phyloP scores from a whole-genome alignment of 345 rosid species.

The Gossypium australe region DNA sequence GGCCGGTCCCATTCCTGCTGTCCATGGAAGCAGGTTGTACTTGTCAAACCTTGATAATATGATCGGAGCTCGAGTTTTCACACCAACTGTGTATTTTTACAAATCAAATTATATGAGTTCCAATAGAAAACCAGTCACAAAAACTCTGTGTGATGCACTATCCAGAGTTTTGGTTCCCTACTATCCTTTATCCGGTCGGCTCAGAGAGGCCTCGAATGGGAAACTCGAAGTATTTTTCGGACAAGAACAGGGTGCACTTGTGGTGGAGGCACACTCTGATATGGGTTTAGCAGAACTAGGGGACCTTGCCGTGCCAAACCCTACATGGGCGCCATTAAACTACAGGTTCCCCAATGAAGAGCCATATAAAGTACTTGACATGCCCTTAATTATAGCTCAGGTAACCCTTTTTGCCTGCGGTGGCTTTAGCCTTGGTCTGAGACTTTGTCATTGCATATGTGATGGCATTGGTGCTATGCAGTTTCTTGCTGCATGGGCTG shows the following conservation, averaged over 20 bases:
- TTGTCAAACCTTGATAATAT: conserved; percentile 85
- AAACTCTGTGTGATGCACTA: conserved; percentile 46
- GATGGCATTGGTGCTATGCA: conserved; percentile 96
- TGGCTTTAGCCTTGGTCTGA: conserved; percentile 75
- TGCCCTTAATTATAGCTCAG: conserved; percentile 85
- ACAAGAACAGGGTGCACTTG: conserved; percentile 57
- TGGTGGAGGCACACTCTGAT: conserved; percentile 63
- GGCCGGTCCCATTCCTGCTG: conserved; percentile 47
- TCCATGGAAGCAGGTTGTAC: conserved; percentile 48
- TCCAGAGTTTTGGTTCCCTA: conserved; percentile 67
- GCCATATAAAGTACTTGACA: conserved; percentile 65
- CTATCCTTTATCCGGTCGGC: conserved; percentile 78
- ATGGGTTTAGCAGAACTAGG: conserved; percentile 59
- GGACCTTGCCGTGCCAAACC: conserved; percentile 79
- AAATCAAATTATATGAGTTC: conserved; percentile 16
- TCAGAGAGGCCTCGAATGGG: conserved; percentile 56
- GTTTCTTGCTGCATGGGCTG: conserved; percentile 76
- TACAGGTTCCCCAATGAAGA: conserved; percentile 61
- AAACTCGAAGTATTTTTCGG: conserved; percentile 76
- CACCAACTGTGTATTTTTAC: conserved; percentile 82
- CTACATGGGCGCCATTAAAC: conserved; percentile 75
- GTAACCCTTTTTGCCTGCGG: conserved; percentile 75
- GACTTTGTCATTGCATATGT: conserved; percentile 86
- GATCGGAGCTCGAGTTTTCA: conserved; percentile 74
- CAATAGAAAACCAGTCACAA: conserved; percentile 20